Conservation (phyloP, 768 basidiomycete genomes). For the Collybia nuda region DNA sequence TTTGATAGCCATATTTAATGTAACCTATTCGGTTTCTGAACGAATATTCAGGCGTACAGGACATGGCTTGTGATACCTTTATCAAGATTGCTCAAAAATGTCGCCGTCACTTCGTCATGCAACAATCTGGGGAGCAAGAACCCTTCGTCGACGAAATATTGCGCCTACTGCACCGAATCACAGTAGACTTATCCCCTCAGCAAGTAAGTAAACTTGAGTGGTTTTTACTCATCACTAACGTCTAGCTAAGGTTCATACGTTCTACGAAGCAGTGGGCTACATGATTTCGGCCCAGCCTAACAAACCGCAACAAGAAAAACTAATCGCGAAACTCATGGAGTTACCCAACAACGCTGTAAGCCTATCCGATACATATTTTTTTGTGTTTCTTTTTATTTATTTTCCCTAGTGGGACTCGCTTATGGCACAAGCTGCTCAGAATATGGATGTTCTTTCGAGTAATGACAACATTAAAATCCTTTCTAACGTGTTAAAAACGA, state of each 20-base stretch:
- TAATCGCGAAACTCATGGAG: constrained; percentile 95
- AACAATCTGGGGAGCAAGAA: constrained; percentile 94
- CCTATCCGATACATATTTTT: constrained; percentile 8
- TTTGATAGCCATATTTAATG: background rate
- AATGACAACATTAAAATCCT: constrained; percentile 96
- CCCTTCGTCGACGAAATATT: constrained; percentile 98
- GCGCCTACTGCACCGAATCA: constrained; percentile 87
- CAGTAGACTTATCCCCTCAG: constrained; percentile 89
- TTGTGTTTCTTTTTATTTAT: constrained; percentile 2
- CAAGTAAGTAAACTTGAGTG: constrained; percentile 43
- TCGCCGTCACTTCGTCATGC: constrained; percentile 96
- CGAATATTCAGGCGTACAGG: constrained; percentile 78
- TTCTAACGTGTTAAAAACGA: constrained; percentile 96
- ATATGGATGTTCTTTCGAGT: constrained; percentile 88
- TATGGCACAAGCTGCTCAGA: constrained; percentile 93
- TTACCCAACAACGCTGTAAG: constrained; percentile 93
- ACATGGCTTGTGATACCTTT: constrained; percentile 99
- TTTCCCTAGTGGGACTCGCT: constrained; percentile 85
- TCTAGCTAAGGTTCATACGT: constrained; percentile 75
- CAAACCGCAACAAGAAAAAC: constrained; percentile 92
- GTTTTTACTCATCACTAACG: constrained; percentile 5
- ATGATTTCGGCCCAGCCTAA: constrained; percentile 99
- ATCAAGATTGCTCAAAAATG: constrained; percentile 99
- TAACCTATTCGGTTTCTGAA: background rate
- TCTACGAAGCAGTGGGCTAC: constrained; percentile 98